A percentile compares a stretch with the other conserved stretches of the same genome.
Evolutionary conservation across 148 eudicot genomes (phyloP).

Genomic region (Rhododendron simsii): DNA sequence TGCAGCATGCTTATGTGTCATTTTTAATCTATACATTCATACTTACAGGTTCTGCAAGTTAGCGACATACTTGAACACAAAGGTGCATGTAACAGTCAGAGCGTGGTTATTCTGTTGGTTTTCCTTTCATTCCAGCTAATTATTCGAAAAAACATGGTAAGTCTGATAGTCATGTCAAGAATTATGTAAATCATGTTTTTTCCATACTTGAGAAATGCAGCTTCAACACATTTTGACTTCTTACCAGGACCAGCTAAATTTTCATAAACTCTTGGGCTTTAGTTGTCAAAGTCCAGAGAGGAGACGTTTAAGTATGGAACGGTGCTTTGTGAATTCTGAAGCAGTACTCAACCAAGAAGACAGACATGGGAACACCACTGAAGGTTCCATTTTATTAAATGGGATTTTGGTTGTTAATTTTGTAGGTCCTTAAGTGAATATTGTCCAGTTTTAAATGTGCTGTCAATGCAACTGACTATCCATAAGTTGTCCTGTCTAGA

Average conservation of each 20-base stretch:
- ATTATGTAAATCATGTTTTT: not conserved
- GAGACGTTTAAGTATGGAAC: slow-evolving; percentile 33
- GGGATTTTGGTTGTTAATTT: not conserved
- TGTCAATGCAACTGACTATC: not conserved
- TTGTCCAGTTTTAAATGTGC: not conserved
- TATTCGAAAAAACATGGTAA: slow-evolving; percentile 73
- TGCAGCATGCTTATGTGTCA: slow-evolving; percentile 1
- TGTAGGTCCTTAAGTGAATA: not conserved
- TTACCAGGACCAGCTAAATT: slow-evolving; percentile 77
- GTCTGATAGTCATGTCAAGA: not conserved
- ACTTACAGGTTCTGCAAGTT: slow-evolving; percentile 70
- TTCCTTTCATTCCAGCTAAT: slow-evolving; percentile 78
- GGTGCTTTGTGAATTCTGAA: slow-evolving; percentile 41
- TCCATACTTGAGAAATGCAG: not conserved
- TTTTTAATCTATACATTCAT: slow-evolving; percentile 11
- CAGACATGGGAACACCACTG: slow-evolving; percentile 22
- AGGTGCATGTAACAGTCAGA: slow-evolving; percentile 71
- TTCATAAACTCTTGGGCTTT: slow-evolving; percentile 88
- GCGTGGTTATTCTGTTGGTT: slow-evolving; percentile 78
- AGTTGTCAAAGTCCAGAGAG: slow-evolving; percentile 57
- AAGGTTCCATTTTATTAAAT: slow-evolving; percentile 31
- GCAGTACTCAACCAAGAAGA: slow-evolving; percentile 26
- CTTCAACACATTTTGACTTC: not conserved
- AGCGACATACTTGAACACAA: slow-evolving; percentile 86
- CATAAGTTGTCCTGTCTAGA: not conserved